These are phyloP conservation scores for Colletotrichum brevisporum DNA, from an alignment of 2,329 filamentous ascomycete genomes.

Conservation along the genomic window DNA sequence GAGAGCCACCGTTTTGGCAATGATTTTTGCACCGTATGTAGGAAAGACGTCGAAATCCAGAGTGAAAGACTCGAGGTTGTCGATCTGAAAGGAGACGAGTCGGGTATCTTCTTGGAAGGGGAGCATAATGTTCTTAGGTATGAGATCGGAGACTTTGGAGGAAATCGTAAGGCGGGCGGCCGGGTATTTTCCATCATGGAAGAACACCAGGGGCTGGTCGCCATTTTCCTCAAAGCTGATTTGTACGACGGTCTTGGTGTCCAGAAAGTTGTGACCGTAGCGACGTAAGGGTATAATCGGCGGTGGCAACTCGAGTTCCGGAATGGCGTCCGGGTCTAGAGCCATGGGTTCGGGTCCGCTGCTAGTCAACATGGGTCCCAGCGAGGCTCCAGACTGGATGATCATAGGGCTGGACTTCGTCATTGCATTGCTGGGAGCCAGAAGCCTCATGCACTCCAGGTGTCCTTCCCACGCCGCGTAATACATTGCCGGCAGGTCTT, in stretches of 20 bases:
- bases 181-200: slow-evolving; percentile 96
- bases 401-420: slow-evolving; percentile 60
- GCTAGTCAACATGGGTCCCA: slow-evolving; percentile 63
- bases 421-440: slow-evolving; percentile 72
- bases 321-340: slow-evolving; percentile 89
- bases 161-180: slow-evolving; percentile 96
- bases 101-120: slow-evolving; percentile 97
- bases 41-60: slow-evolving; percentile 98
- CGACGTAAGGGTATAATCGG: slow-evolving; percentile 95
- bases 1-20: slow-evolving; percentile 93
- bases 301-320: slow-evolving; percentile 90
- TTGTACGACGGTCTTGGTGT: slow-evolving; percentile 96
- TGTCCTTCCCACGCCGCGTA: slow-evolving; percentile 99
- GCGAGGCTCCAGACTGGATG: slow-evolving; percentile 54
- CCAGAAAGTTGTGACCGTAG: slow-evolving; percentile 98
- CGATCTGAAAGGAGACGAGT: slow-evolving; percentile 94
- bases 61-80: slow-evolving; percentile 91
- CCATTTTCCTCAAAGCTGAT: slow-evolving; percentile 86
- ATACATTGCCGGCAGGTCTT: slow-evolving; percentile 94
- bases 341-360: slow-evolving; percentile 72
- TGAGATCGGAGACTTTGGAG: slow-evolving; percentile 94
- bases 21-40: slow-evolving; percentile 96
- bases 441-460: slow-evolving; percentile 91
- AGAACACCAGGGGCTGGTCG: slow-evolving; percentile 88
- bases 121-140: slow-evolving; percentile 94